phyloP scores from a whole-genome alignment of 2,329 filamentous ascomycete species.

The Fusarium nelsonii region DNA sequence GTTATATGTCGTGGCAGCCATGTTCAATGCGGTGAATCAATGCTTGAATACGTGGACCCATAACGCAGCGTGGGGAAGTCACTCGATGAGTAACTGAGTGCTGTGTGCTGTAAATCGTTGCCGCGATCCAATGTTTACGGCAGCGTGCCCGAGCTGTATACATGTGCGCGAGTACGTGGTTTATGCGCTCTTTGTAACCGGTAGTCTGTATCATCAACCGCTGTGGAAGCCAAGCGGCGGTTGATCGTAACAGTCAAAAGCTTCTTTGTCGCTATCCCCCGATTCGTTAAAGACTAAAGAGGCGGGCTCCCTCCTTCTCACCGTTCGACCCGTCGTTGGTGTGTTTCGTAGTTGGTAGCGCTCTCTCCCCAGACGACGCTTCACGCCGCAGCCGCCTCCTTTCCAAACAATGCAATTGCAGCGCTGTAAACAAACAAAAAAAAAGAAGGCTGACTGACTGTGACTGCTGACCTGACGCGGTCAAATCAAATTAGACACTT shows the following conservation, averaged over 20 bases:
- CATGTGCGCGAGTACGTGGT: neutral
- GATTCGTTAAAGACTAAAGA: slow-evolving; percentile 30
- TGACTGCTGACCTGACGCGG: slow-evolving; percentile 8
- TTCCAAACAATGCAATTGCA: slow-evolving; percentile 23
- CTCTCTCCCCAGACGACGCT: slow-evolving; percentile 23
- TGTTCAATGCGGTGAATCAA: slow-evolving; percentile 34
- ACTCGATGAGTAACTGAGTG: slow-evolving; percentile 17
- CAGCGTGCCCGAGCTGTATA: neutral
- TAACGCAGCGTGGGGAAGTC: slow-evolving; percentile 9
- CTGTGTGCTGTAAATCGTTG: slow-evolving; percentile 15
- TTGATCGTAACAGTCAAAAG: slow-evolving; percentile 16
- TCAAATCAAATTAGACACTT: slow-evolving; percentile 38
- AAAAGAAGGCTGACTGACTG: neutral
- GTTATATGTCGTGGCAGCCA: slow-evolving; percentile 29
- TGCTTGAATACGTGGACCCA: slow-evolving; percentile 36
- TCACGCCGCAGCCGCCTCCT: slow-evolving; percentile 29
- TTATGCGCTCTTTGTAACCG: neutral
- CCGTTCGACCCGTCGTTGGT: slow-evolving; percentile 35
- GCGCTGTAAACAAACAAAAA: slow-evolving; percentile 10
- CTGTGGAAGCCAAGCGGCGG: slow-evolving; percentile 12
- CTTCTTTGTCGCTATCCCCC: slow-evolving; percentile 8
- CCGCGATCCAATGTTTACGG: neutral
- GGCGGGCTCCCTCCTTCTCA: slow-evolving; percentile 28
- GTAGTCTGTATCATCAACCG: slow-evolving; percentile 1
- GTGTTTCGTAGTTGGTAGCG: slow-evolving; percentile 27